Evolutionary conservation across 768 basidiomycete species (phyloP).

Genomic region (Rhodocollybia butyracea): DNA sequence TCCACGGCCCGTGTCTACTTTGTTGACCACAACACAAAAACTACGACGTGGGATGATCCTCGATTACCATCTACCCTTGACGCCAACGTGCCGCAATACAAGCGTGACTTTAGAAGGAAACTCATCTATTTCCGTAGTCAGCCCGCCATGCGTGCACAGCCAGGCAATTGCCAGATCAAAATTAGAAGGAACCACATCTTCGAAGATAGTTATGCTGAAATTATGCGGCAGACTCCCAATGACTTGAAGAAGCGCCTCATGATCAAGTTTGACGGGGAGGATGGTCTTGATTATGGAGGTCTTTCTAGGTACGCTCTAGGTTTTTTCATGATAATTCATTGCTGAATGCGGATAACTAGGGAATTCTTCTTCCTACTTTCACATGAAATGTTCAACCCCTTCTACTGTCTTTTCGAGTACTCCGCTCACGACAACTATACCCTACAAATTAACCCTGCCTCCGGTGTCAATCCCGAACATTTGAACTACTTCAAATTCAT

Average conservation of each 20-base stretch:
- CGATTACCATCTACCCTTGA: slow-evolving; percentile 93
- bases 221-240: slow-evolving; percentile 98
- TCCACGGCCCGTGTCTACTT: slow-evolving; percentile 98
- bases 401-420: slow-evolving; percentile 99
- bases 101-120: slow-evolving; percentile 98
- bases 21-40: slow-evolving; percentile 99
- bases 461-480: slow-evolving; percentile 98
- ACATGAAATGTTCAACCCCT: slow-evolving; percentile 99
- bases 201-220: slow-evolving; percentile 98
- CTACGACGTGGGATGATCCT: slow-evolving; percentile 99
- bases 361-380: slow-evolving; percentile 99
- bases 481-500: slow-evolving; percentile 99
- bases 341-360: slow-evolving; percentile 38
- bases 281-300: slow-evolving; percentile 98
- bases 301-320: slow-evolving; percentile 71
- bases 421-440: slow-evolving; percentile 99
- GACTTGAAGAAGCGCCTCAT: slow-evolving; percentile 98
- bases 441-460: slow-evolving; percentile 97
- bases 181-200: slow-evolving; percentile 98
- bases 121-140: slow-evolving; percentile 99
- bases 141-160: slow-evolving; percentile 96
- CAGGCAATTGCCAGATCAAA: slow-evolving; percentile 99
- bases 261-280: slow-evolving; percentile 99
- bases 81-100: slow-evolving; percentile 98
- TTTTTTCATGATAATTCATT: not conserved